Conservation (phyloP, 768 basidiomycete species). For the Exidia glandulosa region DNA sequence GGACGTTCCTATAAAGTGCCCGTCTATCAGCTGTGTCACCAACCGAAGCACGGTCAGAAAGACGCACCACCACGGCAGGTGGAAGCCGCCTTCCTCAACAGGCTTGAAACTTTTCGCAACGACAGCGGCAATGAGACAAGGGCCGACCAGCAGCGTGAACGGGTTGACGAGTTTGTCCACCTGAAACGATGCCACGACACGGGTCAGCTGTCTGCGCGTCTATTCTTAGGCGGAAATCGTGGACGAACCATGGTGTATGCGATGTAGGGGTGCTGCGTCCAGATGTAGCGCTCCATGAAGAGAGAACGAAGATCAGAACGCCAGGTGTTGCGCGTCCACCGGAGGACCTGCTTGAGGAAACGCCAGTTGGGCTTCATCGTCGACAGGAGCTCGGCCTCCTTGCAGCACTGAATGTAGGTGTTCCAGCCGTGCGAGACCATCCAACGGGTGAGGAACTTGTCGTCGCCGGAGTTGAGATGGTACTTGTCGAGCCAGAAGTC, state of each 20-base stretch:
- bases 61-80: slow-evolving; percentile 71
- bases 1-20: slow-evolving; percentile 43
- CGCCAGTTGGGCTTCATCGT: slow-evolving; percentile 98
- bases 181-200: too few species aligned
- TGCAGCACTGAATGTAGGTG: slow-evolving; percentile 85
- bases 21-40: background rate
- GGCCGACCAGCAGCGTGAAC: slow-evolving; percentile 76
- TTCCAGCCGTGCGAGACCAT: slow-evolving; percentile 94
- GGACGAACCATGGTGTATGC: slow-evolving; percentile 79
- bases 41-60: background rate
- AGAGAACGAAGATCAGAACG: slow-evolving; percentile 77
- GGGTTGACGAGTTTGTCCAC: slow-evolving; percentile 82
- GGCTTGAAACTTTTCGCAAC: slow-evolving; percentile 71
- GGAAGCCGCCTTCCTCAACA: slow-evolving; percentile 57
- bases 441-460: slow-evolving; percentile 92
- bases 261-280: slow-evolving; percentile 78
- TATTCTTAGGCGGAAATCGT: background rate
- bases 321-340: slow-evolving; percentile 96
- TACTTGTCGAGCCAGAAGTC: slow-evolving; percentile 92
- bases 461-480: slow-evolving; percentile 88
- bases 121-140: slow-evolving; percentile 63
- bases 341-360: slow-evolving; percentile 84
- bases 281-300: slow-evolving; percentile 80
- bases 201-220: background rate
- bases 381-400: slow-evolving; percentile 65